Conservation (phyloP, 73 alveolate species). For the Breviolum minutum region DNA sequence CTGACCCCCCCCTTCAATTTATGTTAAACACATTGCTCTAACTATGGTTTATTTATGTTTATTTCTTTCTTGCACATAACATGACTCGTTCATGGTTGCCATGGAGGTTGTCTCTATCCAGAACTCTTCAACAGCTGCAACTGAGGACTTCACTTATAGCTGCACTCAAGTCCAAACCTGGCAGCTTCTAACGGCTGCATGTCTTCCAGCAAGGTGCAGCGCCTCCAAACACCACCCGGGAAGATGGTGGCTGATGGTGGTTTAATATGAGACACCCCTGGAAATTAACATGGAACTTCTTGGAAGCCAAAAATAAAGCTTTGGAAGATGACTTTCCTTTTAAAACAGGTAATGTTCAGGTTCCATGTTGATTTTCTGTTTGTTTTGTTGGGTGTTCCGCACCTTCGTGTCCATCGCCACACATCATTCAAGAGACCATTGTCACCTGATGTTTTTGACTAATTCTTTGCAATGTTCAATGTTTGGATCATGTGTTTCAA, state of each 20-base stretch:
- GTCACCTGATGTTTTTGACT: not conserved
- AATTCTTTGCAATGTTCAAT: not conserved
- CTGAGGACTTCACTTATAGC: slow-evolving; percentile 44
- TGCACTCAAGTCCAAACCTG: slow-evolving; percentile 91
- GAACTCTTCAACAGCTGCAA: not conserved
- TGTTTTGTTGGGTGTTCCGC: not conserved
- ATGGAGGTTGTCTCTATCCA: too few relatives aligned
- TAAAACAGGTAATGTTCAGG: too few relatives aligned
- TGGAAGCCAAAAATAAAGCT: too few relatives aligned
- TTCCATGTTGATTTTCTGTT: not conserved
- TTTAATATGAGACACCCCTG: not conserved
- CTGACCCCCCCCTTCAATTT: not conserved
- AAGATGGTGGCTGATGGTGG: not conserved
- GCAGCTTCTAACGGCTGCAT: slow-evolving; percentile 90
- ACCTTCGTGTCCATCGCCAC: slow-evolving; percentile 89
- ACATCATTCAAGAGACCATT: slow-evolving; percentile 68
- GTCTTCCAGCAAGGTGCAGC: slow-evolving; percentile 86
- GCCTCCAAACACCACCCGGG: not conserved
- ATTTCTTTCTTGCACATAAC: not conserved
- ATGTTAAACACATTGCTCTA: not conserved
- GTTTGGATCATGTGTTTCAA: not conserved
- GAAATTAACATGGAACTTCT: too few relatives aligned
- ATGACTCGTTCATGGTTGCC: too few relatives aligned
- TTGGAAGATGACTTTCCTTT: too few relatives aligned
- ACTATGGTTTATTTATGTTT: not conserved